These are phyloP conservation scores for Fusarium tjaetaba DNA, from an alignment of 2,329 filamentous ascomycete genomes.

Conservation along the genomic window DNA sequence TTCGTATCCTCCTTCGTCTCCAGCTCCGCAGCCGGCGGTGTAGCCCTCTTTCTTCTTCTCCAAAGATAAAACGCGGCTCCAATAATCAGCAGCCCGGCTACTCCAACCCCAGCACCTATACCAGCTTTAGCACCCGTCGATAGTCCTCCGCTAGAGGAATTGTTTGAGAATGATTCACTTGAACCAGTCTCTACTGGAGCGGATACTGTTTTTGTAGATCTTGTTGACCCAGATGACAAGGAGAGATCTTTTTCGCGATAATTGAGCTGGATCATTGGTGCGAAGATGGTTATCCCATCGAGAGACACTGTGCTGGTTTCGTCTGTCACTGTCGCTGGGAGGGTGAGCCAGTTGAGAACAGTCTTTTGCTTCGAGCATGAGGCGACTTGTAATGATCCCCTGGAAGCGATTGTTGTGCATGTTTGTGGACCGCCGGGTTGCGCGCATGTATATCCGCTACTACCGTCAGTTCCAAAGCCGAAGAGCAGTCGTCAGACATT, in stretches of 20 bases:
- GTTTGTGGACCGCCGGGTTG: background rate
- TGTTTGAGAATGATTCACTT: background rate
- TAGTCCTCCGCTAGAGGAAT: background rate
- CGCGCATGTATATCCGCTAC: background rate
- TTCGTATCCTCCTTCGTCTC: background rate
- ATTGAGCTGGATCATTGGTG: conserved; percentile 11
- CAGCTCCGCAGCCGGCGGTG: background rate
- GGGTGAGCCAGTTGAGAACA: background rate
- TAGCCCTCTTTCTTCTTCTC: background rate
- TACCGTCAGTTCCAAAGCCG: rapidly evolving
- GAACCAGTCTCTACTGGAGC: background rate
- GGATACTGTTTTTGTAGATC: background rate
- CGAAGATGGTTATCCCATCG: background rate
- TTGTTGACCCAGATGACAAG: background rate
- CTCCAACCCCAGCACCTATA: background rate
- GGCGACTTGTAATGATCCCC: background rate
- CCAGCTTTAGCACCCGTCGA: background rate
- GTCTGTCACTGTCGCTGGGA: background rate
- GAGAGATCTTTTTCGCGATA: background rate
- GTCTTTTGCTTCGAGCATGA: background rate
- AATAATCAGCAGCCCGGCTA: background rate
- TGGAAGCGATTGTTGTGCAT: background rate
- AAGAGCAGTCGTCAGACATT: rapidly evolving
- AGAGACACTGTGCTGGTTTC: background rate
- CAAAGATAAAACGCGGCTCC: background rate